A percentile compares a stretch with the other conserved stretches of the same genome.
Conservation (phyloP, 768 basidiomycete species). For the Tulasnella sp. region DNA sequence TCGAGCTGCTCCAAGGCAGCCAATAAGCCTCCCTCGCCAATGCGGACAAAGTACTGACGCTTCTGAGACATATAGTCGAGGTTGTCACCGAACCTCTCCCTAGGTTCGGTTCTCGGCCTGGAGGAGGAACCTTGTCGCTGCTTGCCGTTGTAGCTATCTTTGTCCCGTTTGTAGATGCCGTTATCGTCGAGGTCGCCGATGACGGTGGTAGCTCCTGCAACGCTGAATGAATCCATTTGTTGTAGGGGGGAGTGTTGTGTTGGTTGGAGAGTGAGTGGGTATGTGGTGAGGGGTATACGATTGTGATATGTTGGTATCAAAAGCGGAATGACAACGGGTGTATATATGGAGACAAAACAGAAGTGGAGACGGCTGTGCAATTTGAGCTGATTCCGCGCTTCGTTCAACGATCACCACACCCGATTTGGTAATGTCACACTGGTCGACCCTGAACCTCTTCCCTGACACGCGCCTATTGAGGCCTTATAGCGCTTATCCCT, state of each 20-base stretch:
- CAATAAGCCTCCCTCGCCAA: constrained; percentile 50
- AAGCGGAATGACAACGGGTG: too few species aligned
- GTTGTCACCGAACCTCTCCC: not conserved
- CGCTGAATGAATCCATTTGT: constrained; percentile 5
- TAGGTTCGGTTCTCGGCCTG: too few species aligned
- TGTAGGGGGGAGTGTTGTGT: not conserved
- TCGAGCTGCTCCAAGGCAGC: constrained; percentile 63
- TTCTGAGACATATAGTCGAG: constrained; percentile 22
- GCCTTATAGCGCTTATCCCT: too few species aligned
- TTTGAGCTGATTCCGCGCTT: too few species aligned
- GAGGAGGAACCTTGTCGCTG: not conserved
- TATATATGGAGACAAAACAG: too few species aligned
- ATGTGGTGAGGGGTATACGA: too few species aligned
- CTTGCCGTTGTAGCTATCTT: not conserved
- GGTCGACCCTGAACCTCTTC: too few species aligned
- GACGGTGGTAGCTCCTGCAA: constrained; percentile 10
- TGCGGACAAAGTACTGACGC: constrained; percentile 60
- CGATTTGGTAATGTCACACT: too few species aligned
- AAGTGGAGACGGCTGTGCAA: too few species aligned
- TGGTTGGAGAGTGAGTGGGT: not conserved
- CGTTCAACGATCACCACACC: too few species aligned
- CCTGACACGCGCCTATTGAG: too few species aligned
- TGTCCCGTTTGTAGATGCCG: not conserved
- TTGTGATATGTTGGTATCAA: too few species aligned
- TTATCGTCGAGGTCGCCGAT: not conserved